Base-by-base conservation (phyloP, 768 basidiomycete species). In the Russula compacta region DNA sequence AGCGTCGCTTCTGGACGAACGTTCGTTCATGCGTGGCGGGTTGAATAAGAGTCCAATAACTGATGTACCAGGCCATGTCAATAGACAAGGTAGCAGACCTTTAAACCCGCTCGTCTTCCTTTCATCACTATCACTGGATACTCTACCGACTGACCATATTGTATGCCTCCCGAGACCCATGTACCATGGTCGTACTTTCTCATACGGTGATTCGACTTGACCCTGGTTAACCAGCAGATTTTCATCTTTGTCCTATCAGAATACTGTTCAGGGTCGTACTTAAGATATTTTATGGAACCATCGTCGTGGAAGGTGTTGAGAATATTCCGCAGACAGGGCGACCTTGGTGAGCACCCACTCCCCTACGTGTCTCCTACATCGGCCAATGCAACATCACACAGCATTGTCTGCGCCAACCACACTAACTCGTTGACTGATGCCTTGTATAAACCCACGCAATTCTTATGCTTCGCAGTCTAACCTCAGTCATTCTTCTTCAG, bases 241-340 rank as follows among this genome's bases (percentile, higher is more conserved):
- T 11, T 32, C 29, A 40, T 38, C 24, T 55, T n/a, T 29, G 19
- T 36, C 11, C 33, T 43, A 24, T 14, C 54, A 90, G 88, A 39
- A 69, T 84, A 17, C 75, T 91, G 33, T 92, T 90, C 71, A 81
- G 81, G 66, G 86, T 93, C 66, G 90, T 92, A 2, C 83, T 95
- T 68, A 89, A 89, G 70, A 89, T 93, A 64, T 95, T 95, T 74
- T 95, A 95, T 71, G 89, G 89, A 1, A 82, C 86, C 10, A 92
- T 95, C 58, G 88, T 94, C 29, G 80, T 95, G 15, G 90, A 95
- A 71, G 88, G 89, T 69, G 76, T 77, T 4, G 75, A 90, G 49
- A 73, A 82, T 53, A 83, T 95, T 53, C 89, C 91, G 21, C 72
- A 76, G 67, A 84, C 80, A 11, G 92, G 92, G 3, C 73, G 77